These are phyloP conservation scores for Penicillium goetzii DNA, from an alignment of 495 filamentous ascomycete genomes.

Conservation along the genomic window DNA sequence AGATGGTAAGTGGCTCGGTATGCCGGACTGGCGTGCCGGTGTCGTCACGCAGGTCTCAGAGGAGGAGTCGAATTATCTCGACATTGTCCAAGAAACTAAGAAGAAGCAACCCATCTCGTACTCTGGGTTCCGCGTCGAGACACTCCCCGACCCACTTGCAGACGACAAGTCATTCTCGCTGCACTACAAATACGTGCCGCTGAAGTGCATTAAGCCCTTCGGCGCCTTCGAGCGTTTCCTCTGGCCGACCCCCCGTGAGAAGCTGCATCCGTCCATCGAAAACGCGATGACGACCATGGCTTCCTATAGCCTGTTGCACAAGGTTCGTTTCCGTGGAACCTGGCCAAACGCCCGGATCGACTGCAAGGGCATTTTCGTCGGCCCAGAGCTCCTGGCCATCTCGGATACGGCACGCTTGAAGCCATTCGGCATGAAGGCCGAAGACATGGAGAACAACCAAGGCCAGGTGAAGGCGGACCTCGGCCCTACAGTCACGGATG, in stretches of 20 bases:
- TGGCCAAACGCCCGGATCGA: constrained; percentile 58
- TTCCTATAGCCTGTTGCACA: constrained; percentile 55
- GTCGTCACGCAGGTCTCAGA: constrained; percentile 55
- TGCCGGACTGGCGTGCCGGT: constrained; percentile 60
- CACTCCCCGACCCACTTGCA: constrained; percentile 52
- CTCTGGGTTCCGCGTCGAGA: constrained; percentile 63
- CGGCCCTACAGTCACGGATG: constrained; percentile 41
- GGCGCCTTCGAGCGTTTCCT: constrained; percentile 54
- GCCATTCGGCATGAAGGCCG: constrained; percentile 27
- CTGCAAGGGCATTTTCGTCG: constrained; percentile 59
- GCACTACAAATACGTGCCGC: constrained; percentile 57
- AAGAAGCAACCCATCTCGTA: constrained; percentile 50
- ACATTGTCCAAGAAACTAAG: constrained; percentile 41
- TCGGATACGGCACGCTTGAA: constrained; percentile 59
- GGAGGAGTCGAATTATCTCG: constrained; percentile 45
- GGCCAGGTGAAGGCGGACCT: constrained; percentile 3
- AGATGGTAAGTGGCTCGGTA: constrained; percentile 30
- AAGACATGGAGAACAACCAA: constrained; percentile 17
- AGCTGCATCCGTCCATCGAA: constrained; percentile 58
- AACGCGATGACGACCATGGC: constrained; percentile 58
- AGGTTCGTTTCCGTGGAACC: constrained; percentile 52
- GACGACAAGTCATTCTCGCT: constrained; percentile 54
- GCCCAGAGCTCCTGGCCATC: constrained; percentile 55
- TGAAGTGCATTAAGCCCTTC: constrained; percentile 60
- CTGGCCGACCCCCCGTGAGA: constrained; percentile 35